Percentiles rank a stretch among this genome's conserved stretches.
Evolutionary conservation across 441 rosid genomes (phyloP).

Genomic region (Manihot esculenta): DNA sequence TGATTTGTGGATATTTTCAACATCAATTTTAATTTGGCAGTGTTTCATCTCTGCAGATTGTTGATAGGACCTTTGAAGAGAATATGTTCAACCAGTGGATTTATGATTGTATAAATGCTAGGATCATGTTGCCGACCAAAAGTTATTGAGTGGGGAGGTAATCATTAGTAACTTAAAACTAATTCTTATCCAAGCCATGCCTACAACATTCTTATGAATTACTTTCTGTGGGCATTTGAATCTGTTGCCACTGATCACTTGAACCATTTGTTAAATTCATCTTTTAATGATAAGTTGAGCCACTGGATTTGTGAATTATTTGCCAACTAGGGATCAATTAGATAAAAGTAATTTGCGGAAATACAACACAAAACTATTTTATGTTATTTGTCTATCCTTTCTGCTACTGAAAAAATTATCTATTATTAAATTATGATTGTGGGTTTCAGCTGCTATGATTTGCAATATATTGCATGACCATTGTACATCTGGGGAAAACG

Average conservation of each 20-base stretch:
- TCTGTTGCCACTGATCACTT: background rate
- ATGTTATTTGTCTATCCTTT: background rate
- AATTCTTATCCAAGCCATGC: background rate
- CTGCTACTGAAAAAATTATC: too few species aligned
- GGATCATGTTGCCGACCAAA: conserved; percentile 69
- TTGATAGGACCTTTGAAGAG: conserved; percentile 84
- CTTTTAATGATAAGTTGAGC: background rate
- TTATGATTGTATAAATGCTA: conserved; percentile 75
- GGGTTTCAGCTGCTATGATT: background rate
- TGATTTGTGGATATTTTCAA: background rate
- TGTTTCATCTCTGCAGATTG: conserved; percentile 52
- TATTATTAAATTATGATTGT: background rate
- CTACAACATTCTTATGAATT: background rate
- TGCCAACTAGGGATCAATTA: background rate
- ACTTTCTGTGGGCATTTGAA: background rate
- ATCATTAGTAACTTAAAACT: conserved; percentile 12
- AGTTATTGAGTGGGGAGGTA: conserved; percentile 82
- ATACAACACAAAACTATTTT: background rate
- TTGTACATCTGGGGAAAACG: background rate
- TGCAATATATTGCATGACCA: background rate
- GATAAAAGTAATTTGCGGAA: background rate
- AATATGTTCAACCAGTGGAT: conserved; percentile 95
- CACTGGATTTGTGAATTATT: background rate
- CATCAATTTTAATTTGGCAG: background rate
- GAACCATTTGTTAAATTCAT: background rate